Percentiles rank a stretch among this genome's conserved stretches.
These are phyloP conservation scores for Geotrichum citri-aurantii DNA, from an alignment of 1,139 yeast species.

Conservation along the genomic window DNA sequence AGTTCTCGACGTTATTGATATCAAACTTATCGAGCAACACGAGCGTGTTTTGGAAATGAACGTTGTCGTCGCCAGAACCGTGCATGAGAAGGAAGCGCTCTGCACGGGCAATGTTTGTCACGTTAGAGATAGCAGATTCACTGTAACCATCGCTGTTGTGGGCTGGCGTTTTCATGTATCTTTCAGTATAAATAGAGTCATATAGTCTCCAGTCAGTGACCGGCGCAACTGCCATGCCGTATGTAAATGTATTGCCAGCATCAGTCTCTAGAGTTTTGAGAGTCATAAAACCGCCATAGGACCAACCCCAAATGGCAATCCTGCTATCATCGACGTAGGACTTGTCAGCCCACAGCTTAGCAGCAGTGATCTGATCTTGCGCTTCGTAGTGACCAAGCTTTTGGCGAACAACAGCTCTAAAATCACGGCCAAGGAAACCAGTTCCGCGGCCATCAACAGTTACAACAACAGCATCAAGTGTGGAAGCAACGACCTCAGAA, in stretches of 20 bases:
- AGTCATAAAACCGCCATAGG: conserved; percentile 79
- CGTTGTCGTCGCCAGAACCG: conserved; percentile 97
- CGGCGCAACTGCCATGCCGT: conserved; percentile 86
- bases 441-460: conserved; percentile 95
- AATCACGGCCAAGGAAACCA: conserved; percentile 79
- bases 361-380: conserved; percentile 65
- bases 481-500: conserved; percentile 63
- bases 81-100: conserved; percentile 77
- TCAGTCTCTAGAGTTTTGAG: conserved; percentile 71
- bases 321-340: conserved; percentile 52
- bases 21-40: conserved; percentile 69
- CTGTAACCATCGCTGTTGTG: conserved; percentile 52
- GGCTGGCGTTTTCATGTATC: conserved; percentile 73
- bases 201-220: conserved; percentile 78
- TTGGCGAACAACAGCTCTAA: conserved; percentile 59
- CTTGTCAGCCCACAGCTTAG: conserved; percentile 52
- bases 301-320: conserved; percentile 97
- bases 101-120: conserved; percentile 49
- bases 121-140: conserved; percentile 41
- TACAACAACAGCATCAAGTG: conserved; percentile 66
- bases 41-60: conserved; percentile 82
- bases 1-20: conserved; percentile 60
- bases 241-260: conserved; percentile 59
- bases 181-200: conserved; percentile 82
- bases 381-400: conserved; percentile 86